Evolutionary conservation across 2,329 filamentous ascomycete species (phyloP).

Genomic region (Penicillium sp.): DNA sequence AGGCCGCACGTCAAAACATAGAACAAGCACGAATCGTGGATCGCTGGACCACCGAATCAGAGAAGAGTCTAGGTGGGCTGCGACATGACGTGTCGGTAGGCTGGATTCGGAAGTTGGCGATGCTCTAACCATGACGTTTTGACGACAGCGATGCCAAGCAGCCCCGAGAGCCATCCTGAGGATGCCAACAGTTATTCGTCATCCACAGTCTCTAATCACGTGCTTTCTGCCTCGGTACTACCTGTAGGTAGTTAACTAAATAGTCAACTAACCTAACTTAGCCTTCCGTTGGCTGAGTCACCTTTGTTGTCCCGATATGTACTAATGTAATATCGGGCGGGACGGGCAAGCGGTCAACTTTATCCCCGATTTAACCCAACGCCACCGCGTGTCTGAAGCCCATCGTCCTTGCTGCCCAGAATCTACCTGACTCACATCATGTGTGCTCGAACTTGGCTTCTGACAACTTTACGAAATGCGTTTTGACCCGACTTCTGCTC

Average conservation of each 20-base stretch:
- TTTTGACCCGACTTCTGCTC: not conserved
- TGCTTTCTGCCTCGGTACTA: not conserved
- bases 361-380: not conserved
- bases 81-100: not conserved
- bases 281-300: slow-evolving; percentile 1
- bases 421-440: slow-evolving; percentile 16
- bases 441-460: slow-evolving; percentile 2
- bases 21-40: not conserved
- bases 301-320: not conserved
- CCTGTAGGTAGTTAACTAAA: not conserved
- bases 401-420: slow-evolving; percentile 5
- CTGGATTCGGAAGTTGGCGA: not conserved
- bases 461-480: slow-evolving; percentile 6
- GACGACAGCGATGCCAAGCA: not conserved
- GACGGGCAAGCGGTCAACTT: not conserved
- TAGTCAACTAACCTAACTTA: too few relatives aligned
- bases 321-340: not conserved
- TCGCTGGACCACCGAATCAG: slow-evolving; percentile 6
- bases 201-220: not conserved
- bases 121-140: not conserved
- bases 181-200: not conserved
- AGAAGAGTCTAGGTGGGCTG: not conserved
- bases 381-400: slow-evolving; percentile 1
- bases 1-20: not conserved
- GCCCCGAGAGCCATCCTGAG: not conserved